Base-by-base conservation (phyloP, 176 grass and related monocot genomes). In the Juncus effusus region DNA sequence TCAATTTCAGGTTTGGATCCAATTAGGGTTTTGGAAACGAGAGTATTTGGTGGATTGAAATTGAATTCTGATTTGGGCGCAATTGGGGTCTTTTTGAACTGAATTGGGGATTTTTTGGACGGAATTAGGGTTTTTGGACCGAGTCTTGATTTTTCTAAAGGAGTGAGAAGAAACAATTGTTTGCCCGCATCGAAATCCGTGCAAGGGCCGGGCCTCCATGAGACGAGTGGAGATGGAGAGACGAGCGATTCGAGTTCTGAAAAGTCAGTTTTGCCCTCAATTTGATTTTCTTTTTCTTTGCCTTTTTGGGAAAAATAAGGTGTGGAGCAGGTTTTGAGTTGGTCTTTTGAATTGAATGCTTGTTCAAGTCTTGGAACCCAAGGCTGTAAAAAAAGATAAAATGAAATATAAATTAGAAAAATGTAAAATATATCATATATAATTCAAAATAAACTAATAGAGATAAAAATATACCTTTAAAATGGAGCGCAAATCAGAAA, bases 181-280 rank as follows among this genome's bases (percentile, higher is more conserved):
- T 85, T 99, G 52, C 81, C 85, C 38, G 80, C 64, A 42, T 93
- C 94, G 13, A 47, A 7, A 10, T 82, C 78, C 51, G 64, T 82
- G 65, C 94, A 93, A 36, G 80, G 38, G 56, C 83, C 88, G 8
- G 76, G 38, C 77, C 83, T 85, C 89, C 85, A 93, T 13, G 85
- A 87, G 55, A 93, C 94, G 42, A 99, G 94, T 13, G 94, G 85
- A 63, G 94, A 99, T 86, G 94, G 88, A 5, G 90, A 95, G 38
- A 95, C 90, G 36, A 66, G 44, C 70, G 67, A 60, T 50, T 74
- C 78, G 37, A 80, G 60, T 56, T 72, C 38, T 40, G 4, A 59
- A 41, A 19, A 72, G 40, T 72, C 10, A 3, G 40, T 60, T 72
- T 60, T 68, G 73, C 4, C 45, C 52, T 38, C 28, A 3, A 60